Evolutionary conservation across 1,284 basidiomycete species (phyloP), one percentile per base, ranked within the genome.

Genomic region (Sporisorium exsertum): DNA sequence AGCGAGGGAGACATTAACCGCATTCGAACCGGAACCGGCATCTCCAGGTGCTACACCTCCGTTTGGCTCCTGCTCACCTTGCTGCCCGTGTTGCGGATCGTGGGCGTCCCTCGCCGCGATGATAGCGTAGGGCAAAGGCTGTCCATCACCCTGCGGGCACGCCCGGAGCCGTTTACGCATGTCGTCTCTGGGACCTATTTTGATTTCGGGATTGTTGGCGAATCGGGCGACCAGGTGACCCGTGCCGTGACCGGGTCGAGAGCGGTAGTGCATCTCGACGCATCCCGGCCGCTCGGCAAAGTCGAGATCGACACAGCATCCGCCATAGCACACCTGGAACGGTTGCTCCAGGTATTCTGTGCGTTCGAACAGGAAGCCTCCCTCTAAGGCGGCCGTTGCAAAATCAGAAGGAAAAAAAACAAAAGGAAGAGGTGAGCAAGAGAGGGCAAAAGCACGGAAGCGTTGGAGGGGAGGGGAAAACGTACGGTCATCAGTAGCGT

Each of bases 401-500:
- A 32, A 32, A 32, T 5, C 29, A 33, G n/a, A 18, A 15, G 15
- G 32, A 35, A 8, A 35, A 22, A n/a, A 29, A n/a, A n/a, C n/a
- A 24, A 51, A 24, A n/a, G 12, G 32, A 2, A n/a, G 13, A 32
- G 10, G 49, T 29, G 18, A 50, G 8, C 18, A 33, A 33, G 47
- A 13, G n/a, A n/a, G n/a, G n/a, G n/a, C n/a, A n/a, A 15, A 24
- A 26, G 12, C 47, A 24, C 18, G 22, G 10, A 33, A 12, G 29
- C 18, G 18, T 20, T 37, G 15, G 16, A 3, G 32, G 37, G 20
- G 20, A 33, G 50, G n/a, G 32, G 32, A n/a, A n/a, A 4, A 70
- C 72, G 47, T 64, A 75, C 72, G 72, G 18, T 37, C 15, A 47
- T 75, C 72, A 20, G 56, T 66, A 26, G 66, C 67, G 26, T 47